A percentile compares a stretch with the other conserved stretches of the same genome.
Evolutionary conservation across 306 rosid genomes (phyloP).

Genomic region (Vachellia pachyceras): DNA sequence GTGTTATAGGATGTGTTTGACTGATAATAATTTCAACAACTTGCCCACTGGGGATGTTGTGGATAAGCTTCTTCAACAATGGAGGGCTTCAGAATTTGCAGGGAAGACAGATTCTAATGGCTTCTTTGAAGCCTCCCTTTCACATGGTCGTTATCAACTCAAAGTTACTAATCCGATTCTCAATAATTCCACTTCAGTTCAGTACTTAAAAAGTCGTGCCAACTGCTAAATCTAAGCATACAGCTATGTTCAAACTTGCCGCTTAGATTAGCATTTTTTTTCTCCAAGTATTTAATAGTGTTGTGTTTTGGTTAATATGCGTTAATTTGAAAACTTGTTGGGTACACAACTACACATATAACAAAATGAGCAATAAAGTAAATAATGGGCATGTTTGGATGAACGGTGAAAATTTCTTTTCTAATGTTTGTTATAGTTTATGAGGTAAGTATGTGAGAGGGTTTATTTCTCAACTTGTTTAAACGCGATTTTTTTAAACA

Average conservation of each 20-base stretch:
- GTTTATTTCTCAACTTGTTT: too few species aligned
- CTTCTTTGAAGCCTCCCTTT: constrained; percentile 34
- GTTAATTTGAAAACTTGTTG: not conserved
- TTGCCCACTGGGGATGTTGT: constrained; percentile 73
- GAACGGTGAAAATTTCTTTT: too few species aligned
- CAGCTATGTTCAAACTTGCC: not conserved
- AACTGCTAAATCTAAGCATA: not conserved
- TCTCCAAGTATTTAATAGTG: not conserved
- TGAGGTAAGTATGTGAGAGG: too few species aligned
- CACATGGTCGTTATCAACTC: constrained; percentile 39
- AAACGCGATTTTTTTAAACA: too few species aligned
- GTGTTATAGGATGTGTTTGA: constrained; percentile 62
- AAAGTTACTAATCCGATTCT: constrained; percentile 23
- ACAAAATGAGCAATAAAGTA: not conserved
- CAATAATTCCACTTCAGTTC: constrained; percentile 23
- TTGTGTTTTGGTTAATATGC: not conserved
- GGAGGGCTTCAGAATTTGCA: constrained; percentile 42
- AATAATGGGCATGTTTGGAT: not conserved
- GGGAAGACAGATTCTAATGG: constrained; percentile 41
- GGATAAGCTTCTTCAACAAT: constrained; percentile 64
- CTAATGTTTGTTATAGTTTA: too few species aligned
- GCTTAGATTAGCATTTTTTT: not conserved
- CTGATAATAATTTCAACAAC: constrained; percentile 69
- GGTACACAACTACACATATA: not conserved
- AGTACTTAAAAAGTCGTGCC: constrained; percentile 31